phyloP scores from a whole-genome alignment of 176 grass and related monocot species.

The Metroxylon sagu region DNA sequence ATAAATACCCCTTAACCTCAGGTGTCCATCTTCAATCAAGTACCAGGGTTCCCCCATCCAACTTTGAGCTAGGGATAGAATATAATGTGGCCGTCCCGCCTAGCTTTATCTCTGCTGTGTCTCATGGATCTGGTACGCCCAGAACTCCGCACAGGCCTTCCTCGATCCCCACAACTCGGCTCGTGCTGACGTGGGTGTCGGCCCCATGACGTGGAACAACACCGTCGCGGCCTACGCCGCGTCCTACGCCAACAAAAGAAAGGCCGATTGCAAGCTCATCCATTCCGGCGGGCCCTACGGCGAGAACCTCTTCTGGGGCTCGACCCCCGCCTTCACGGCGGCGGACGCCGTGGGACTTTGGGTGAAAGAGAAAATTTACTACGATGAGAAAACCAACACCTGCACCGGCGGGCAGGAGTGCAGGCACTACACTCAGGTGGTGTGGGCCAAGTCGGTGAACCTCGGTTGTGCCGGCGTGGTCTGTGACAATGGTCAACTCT shows the following conservation, averaged over 20 bases:
- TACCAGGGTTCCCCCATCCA: too few species aligned
- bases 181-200: constrained; percentile 26
- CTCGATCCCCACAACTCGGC: constrained; percentile 33
- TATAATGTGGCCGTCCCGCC: too few species aligned
- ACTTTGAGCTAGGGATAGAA: too few species aligned
- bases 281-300: neutral
- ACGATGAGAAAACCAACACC: neutral
- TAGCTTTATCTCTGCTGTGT: too few species aligned
- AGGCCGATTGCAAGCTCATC: neutral
- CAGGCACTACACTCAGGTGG: neutral
- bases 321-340: neutral
- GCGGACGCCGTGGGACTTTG: neutral
- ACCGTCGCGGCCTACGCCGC: constrained; percentile 24
- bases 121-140: neutral
- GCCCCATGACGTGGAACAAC: constrained; percentile 25
- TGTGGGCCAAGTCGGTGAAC: neutral
- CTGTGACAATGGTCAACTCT: neutral
- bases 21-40: too few species aligned
- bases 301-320: neutral
- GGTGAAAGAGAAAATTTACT: neutral
- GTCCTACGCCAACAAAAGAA: constrained; percentile 26
- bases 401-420: neutral
- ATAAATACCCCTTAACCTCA: too few species aligned
- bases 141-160: constrained; percentile 32
- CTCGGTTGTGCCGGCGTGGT: neutral